Percentiles rank a stretch among this genome's conserved stretches.
These are phyloP conservation scores for Russula ochroleuca DNA, from an alignment of 768 basidiomycete genomes.

Conservation along the genomic window DNA sequence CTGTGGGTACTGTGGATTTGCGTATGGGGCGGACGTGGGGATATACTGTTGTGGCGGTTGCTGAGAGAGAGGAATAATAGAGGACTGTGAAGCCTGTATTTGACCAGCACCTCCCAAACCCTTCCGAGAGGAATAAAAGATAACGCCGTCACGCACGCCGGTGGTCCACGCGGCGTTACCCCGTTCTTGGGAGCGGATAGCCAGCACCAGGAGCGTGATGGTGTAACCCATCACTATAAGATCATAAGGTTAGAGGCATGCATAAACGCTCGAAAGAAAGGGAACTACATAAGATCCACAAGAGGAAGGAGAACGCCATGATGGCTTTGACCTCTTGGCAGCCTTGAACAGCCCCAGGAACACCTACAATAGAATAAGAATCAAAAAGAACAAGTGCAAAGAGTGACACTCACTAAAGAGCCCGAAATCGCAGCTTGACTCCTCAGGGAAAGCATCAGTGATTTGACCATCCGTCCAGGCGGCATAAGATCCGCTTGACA, in stretches of 20 bases:
- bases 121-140: constrained; percentile 15
- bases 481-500: constrained; percentile 36
- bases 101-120: not conserved
- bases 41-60: not conserved
- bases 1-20: not conserved
- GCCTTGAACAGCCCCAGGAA: not conserved
- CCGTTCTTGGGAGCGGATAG: constrained; percentile 31
- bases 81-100: not conserved
- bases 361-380: not conserved
- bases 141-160: constrained; percentile 34
- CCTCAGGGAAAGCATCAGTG: not conserved
- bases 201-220: constrained; percentile 29
- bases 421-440: constrained; percentile 20
- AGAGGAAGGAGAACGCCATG: constrained; percentile 38
- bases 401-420: constrained; percentile 8
- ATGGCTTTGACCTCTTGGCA: constrained; percentile 36
- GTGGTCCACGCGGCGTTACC: constrained; percentile 36
- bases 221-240: constrained; percentile 36
- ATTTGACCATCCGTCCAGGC: constrained; percentile 20
- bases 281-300: constrained; percentile 36
- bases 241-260: constrained; percentile 5
- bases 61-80: too few relatives aligned
- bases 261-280: not conserved
- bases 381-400: not conserved
- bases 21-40: too few relatives aligned